Conservation (phyloP, 257 asterid genomes). For the Catharanthus roseus region DNA sequence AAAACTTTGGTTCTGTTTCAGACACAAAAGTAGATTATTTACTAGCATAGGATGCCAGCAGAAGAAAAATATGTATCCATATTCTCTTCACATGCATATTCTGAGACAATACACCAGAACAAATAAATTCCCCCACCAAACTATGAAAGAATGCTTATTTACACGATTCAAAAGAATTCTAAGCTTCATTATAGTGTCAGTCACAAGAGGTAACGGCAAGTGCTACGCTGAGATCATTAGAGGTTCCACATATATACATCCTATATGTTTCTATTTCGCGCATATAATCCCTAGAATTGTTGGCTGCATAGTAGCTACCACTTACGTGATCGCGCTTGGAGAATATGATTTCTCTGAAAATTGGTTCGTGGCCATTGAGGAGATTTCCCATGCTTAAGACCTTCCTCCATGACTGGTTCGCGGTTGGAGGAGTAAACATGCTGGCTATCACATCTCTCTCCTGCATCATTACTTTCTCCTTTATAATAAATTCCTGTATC, state of each 20-base stretch:
- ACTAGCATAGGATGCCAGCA: background rate
- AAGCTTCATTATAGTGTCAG: slow-evolving; percentile 19
- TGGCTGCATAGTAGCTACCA: slow-evolving; percentile 55
- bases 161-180: background rate
- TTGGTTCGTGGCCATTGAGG: slow-evolving; percentile 90
- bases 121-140: background rate
- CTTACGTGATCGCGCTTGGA: slow-evolving; percentile 59
- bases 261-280: slow-evolving; percentile 78
- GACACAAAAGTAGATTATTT: background rate
- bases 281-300: slow-evolving; percentile 32
- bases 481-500: slow-evolving; percentile 45
- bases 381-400: slow-evolving; percentile 96
- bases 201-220: slow-evolving; percentile 91
- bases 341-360: slow-evolving; percentile 71
- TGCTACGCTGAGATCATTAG: slow-evolving; percentile 86
- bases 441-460: slow-evolving; percentile 60
- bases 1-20: background rate
- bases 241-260: slow-evolving; percentile 80
- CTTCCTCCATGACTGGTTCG: slow-evolving; percentile 93
- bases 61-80: background rate
- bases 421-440: slow-evolving; percentile 82
- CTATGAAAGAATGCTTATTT: background rate
- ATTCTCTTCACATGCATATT: background rate
- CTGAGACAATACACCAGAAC: background rate
- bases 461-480: slow-evolving; percentile 39